Percentiles rank a stretch among this genome's conserved stretches.
These are phyloP conservation scores for Malania oleifera DNA, from an alignment of 164 flowering plant species.

Conservation along the genomic window DNA sequence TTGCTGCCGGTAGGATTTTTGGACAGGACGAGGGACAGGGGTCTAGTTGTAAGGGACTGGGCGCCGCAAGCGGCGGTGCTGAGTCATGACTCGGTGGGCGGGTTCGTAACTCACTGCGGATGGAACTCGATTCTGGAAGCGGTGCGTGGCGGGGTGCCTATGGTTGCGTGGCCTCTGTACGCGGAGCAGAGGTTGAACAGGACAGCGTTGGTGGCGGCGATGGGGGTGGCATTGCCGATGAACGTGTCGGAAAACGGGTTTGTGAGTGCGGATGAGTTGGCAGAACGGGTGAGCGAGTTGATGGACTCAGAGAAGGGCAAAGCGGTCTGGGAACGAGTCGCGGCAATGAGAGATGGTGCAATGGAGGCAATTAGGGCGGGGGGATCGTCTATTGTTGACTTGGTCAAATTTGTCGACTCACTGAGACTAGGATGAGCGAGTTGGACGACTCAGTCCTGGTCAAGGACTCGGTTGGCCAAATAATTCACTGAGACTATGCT, in stretches of 20 bases:
- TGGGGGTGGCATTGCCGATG: not conserved
- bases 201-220: not conserved
- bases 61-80: no score
- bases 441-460: no score
- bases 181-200: not conserved
- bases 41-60: no score
- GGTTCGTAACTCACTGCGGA: not conserved
- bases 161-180: slow-evolving; percentile 5
- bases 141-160: not conserved
- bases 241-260: not conserved
- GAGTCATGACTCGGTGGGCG: no score
- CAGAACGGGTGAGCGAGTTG: not conserved
- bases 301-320: not conserved
- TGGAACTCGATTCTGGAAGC: slow-evolving; percentile 1
- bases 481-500: no score
- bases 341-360: not conserved
- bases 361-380: not conserved
- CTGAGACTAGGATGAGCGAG: no score
- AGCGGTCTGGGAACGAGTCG: not conserved
- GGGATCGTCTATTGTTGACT: not conserved
- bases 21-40: no score
- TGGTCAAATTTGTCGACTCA: not conserved
- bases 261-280: not conserved
- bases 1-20: no score
- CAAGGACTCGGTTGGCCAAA: no score